phyloP scores from a whole-genome alignment of 1,139 yeast species.

The Protomyces lactucae-debilis region DNA sequence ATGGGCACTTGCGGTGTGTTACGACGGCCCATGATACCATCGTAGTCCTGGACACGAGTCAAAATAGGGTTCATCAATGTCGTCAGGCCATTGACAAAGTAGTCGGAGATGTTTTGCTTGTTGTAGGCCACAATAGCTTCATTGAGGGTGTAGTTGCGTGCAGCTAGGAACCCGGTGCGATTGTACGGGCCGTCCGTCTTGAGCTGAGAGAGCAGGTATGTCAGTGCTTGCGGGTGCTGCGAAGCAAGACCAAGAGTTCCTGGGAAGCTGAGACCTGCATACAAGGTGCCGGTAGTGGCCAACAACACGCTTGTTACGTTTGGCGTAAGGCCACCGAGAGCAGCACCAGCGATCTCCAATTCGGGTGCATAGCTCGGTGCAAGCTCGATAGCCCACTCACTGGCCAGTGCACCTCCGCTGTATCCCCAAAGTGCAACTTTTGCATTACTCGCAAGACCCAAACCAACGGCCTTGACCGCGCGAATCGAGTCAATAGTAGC shows the following conservation, averaged over 20 bases:
- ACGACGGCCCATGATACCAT: conserved; percentile 32
- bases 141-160: conserved; percentile 32
- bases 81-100: conserved; percentile 33
- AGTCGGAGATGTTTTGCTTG: conserved; percentile 33
- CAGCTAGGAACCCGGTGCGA: conserved; percentile 29
- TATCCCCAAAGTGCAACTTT: conserved; percentile 36
- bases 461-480: conserved; percentile 33
- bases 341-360: conserved; percentile 34
- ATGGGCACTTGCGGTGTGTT: conserved; percentile 35
- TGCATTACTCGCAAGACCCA: conserved; percentile 28
- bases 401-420: conserved; percentile 39
- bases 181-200: conserved; percentile 27
- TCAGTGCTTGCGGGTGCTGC: conserved; percentile 36
- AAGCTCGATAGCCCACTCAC: conserved; percentile 39
- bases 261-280: conserved; percentile 36
- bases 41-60: conserved; percentile 28
- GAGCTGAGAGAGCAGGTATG: conserved; percentile 18
- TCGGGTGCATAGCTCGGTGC: conserved; percentile 38
- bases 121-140: conserved; percentile 32
- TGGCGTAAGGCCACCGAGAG: conserved; percentile 36
- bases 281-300: conserved; percentile 32
- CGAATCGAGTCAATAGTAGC: conserved; percentile 36
- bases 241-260: conserved; percentile 37
- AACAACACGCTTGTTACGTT: conserved; percentile 33
- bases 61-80: conserved; percentile 29